Evolutionary conservation across 352 stramenopile species (phyloP), one percentile per base, ranked within the genome.

Genomic region (Globisporangium solare): DNA sequence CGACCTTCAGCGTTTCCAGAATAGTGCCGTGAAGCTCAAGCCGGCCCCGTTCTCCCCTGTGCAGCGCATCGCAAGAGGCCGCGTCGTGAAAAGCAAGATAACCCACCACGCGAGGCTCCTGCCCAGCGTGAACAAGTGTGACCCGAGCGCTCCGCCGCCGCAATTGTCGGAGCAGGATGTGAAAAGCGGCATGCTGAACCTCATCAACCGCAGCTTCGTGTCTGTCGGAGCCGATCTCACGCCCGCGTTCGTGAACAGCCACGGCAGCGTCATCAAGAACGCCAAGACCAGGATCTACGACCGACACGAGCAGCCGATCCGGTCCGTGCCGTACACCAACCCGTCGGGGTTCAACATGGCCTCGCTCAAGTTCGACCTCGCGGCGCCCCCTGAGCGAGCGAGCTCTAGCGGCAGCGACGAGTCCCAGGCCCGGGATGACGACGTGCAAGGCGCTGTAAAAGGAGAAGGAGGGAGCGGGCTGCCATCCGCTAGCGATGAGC

Each of bases 331-430:
- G 3, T 84, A 84, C 58, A 83, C 77, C 2, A 84, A 84, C 32
- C 73, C 81, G 6, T 76, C 71, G 17, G 76, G 83, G 13, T 90
- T 86, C 61, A 92, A 92, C 43, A 66, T 92, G 18, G 76, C 80
- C 39, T 65, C 74, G n/a, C 61, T 93, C 27, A 93, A 89, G 59
- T 90, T 92, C 47, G 83, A 93, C 61, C 70, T 93, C 55, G 47
- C 66, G 5, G 24, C 54, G 15, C 39, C 66, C 6, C 24, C 53
- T 11, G 47, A 51, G 37, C 42, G 32, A 35, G 49, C 27, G 15
- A 57, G 27, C 10, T 35, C 27, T 35, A 8, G 35, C 42, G 35
- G 21, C 47, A 32, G 52, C 13, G 46, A 59, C 31, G 18, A 50
- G 56, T 55, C 43, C 0, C 47, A 43, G 2, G 39, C 24, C 52